These are phyloP conservation scores for Leccinum arenicola DNA, from an alignment of 768 basidiomycete genomes.

Conservation along the genomic window DNA sequence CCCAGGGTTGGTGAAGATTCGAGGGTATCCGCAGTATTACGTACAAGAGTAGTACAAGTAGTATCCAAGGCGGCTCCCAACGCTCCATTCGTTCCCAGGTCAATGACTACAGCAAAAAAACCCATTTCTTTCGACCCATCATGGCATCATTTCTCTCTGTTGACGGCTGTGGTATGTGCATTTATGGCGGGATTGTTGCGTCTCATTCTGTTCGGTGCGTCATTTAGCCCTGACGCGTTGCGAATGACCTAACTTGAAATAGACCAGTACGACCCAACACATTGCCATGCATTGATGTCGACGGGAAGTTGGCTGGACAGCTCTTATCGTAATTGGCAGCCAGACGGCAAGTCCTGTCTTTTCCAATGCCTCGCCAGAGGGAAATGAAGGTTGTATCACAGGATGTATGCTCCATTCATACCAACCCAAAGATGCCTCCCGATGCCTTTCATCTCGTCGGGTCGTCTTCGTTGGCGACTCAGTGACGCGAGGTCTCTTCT, in stretches of 20 bases:
- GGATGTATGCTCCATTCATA: conserved; percentile 81
- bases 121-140: conserved; percentile 38
- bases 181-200: conserved; percentile 44
- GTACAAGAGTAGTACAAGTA: background rate
- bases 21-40: background rate
- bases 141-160: conserved; percentile 51
- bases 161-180: conserved; percentile 38
- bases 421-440: conserved; percentile 46
- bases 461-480: conserved; percentile 86
- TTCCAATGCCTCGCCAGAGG: conserved; percentile 23
- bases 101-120: conserved; percentile 29
- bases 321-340: conserved; percentile 76
- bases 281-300: conserved; percentile 68
- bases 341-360: conserved; percentile 50
- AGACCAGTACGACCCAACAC: conserved; percentile 74
- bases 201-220: conserved; percentile 44
- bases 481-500: conserved; percentile 76
- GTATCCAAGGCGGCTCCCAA: background rate
- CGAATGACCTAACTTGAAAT: background rate
- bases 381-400: conserved; percentile 29
- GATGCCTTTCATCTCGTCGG: conserved; percentile 56
- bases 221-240: conserved; percentile 3
- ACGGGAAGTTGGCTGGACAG: conserved; percentile 78
- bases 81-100: background rate
- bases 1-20: background rate